Base-by-base conservation (phyloP, 805 yeast species). In the Cyberlindnera maclurae region DNA sequence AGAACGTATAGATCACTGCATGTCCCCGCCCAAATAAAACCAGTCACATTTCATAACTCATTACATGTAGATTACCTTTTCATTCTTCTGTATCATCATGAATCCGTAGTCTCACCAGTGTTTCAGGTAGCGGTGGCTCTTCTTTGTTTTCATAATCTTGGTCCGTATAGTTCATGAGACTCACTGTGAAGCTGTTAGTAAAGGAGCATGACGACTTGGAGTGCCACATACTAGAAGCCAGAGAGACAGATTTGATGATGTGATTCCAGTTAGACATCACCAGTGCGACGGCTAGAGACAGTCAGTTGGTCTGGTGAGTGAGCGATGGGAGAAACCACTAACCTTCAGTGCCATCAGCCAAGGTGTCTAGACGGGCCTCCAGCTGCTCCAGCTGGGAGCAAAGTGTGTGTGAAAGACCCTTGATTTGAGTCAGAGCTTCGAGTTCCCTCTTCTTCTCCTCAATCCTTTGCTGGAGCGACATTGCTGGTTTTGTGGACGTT, bases 191-290 rank as follows among this genome's bases (percentile, higher is more conserved):
- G 9, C 26, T 34, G 45, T 46, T 42, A 50, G 49, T 13, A 13
- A 22, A 5, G 6, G 5, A 20, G 4, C 26, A 8, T 6, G 9
- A 29, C 18, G 29, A 5, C 4, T 2, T 11, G 10, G 28, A 15
- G 5, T 5, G 16, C 10, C 4, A 51, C 59, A 33, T 45, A 55
- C 59, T 49, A 2, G 69, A 61, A 0, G 87, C 87, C 47, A 82
- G 58, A 10, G 81, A 71, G 0, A 80, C 72, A 3, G 83, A 71
- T 41, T 75, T 65, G 15, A 77, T 62, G 15, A 81, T 78, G 40
- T 71, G 74, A 39, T 71, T 70, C 89, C 89, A 81, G 47, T 77
- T 79, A 3, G 75, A 65, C 49, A 82, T 65, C 2, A 81, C 73
- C 5, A 68, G 58, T 3, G 75, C 73, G 6, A 78, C 79, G 29